These are phyloP conservation scores for Candida mesenterica DNA, from an alignment of 1,139 yeast genomes.

Conservation along the genomic window DNA sequence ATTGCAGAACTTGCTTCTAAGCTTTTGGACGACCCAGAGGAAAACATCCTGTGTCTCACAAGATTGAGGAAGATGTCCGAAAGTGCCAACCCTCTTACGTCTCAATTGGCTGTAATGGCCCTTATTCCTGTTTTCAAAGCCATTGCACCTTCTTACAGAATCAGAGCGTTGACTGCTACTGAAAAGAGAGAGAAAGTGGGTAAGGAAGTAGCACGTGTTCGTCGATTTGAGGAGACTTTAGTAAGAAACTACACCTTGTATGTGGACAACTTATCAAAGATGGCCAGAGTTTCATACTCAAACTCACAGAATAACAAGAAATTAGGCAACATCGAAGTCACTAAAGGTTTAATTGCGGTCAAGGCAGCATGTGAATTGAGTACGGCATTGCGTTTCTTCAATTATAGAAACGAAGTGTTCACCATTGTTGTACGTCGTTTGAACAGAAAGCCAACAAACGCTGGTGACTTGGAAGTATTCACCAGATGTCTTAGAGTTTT, in stretches of 20 bases:
- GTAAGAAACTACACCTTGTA: constrained; percentile 70
- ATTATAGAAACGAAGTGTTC: constrained; percentile 71
- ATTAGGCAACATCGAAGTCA: constrained; percentile 35
- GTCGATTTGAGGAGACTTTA: constrained; percentile 78
- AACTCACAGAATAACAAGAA: constrained; percentile 43
- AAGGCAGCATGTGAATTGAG: constrained; percentile 78
- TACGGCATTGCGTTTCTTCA: constrained; percentile 72
- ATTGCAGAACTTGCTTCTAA: constrained; percentile 79
- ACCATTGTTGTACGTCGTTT: constrained; percentile 64
- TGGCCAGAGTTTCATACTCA: constrained; percentile 39
- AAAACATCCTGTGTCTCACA: constrained; percentile 63
- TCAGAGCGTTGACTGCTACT: constrained; percentile 74
- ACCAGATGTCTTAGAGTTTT: constrained; percentile 61
- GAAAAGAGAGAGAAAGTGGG: constrained; percentile 83
- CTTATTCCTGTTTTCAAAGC: constrained; percentile 82
- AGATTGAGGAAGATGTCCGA: constrained; percentile 71
- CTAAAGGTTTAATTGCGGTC: constrained; percentile 58
- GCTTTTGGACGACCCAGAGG: constrained; percentile 88
- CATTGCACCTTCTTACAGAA: constrained; percentile 84
- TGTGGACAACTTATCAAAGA: constrained; percentile 50
- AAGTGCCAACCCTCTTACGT: constrained; percentile 64
- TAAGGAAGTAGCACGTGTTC: constrained; percentile 71
- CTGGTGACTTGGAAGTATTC: constrained; percentile 50
- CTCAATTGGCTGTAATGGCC: constrained; percentile 74
- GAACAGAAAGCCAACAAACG: constrained; percentile 51